Base-by-base conservation (phyloP, 768 basidiomycete genomes). In the Suillus discolor region DNA sequence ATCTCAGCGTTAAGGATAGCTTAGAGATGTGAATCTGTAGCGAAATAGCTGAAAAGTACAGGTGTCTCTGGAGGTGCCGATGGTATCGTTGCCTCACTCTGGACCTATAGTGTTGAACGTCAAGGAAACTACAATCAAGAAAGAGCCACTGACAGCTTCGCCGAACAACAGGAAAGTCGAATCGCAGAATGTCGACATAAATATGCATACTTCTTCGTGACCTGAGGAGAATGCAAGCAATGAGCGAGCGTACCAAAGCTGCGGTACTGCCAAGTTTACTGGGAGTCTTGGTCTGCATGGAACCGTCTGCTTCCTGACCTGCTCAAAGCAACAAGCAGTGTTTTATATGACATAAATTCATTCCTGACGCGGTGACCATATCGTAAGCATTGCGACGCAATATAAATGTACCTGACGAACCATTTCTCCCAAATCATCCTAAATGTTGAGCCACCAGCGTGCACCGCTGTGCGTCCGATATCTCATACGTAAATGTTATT, bases 181-280 rank as follows among this genome's bases (percentile, higher is more conserved):
- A 99, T 42, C 94, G 87, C 1, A 96, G 97, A 31, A 99, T 76
- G 79, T 99, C 97, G 53, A 99, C 89, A 76, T 99, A 99, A 13
- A 99, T 85, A 75, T 93, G 98, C n/a, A 99, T 96, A 96, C 76
- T 97, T 97, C 83, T 98, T 97, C 62, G 99, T 92, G 20, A 92
- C 83, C 90, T 93, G 63, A 39, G 12, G 20, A 49, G 38, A 57
- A 60, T 12, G 31, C 41, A 51, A 25, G 74, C 67, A 78, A 81
- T 68, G 23, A 78, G 68, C 74, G 78, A 55, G 34, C 15, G 6
- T 31, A 23, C 20, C 8, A 60, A 28, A 11, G 25, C 44, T 4
- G 12, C 55, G 47, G 28, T 65, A 12, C 23, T 79, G 55, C 85
- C 89, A 20, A 90, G 73, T 72, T 97, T 98, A 74, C 94, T 97